phyloP scores from a whole-genome alignment of 192 early-diverging fungal species.

The Coemansia sp. region DNA sequence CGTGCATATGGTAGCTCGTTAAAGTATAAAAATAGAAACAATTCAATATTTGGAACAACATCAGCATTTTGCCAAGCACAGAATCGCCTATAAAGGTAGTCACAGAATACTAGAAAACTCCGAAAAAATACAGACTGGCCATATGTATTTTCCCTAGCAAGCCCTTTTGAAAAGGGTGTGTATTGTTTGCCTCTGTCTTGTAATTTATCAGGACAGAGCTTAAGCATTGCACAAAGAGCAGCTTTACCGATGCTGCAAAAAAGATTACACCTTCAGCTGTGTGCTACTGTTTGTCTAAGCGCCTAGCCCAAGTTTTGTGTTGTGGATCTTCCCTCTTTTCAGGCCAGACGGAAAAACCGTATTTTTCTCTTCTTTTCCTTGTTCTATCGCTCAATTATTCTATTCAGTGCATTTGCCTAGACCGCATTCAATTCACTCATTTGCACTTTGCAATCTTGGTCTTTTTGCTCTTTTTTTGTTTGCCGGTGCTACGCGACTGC shows the following conservation, averaged over 20 bases:
- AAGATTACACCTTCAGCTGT: neutral
- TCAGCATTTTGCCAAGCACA: too few species aligned
- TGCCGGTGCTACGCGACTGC: neutral
- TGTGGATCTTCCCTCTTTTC: constrained; percentile 1
- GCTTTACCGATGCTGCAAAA: neutral
- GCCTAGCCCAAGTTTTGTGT: neutral
- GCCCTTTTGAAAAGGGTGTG: too few species aligned
- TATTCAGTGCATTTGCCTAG: constrained; percentile 1
- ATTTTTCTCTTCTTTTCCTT: neutral
- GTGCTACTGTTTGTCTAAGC: neutral
- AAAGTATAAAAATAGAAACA: too few species aligned
- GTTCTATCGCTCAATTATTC: neutral
- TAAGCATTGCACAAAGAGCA: neutral
- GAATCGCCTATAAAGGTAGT: too few species aligned
- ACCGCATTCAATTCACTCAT: neutral
- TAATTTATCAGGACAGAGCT: too few species aligned
- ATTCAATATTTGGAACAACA: too few species aligned
- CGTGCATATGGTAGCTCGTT: too few species aligned
- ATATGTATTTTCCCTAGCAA: too few species aligned
- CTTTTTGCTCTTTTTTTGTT: neutral
- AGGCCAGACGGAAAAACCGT: neutral
- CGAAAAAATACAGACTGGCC: too few species aligned
- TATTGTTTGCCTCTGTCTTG: too few species aligned
- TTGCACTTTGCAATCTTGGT: neutral
- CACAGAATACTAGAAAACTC: too few species aligned